A percentile compares a stretch with the other conserved stretches of the same genome.
Evolutionary conservation across 1,284 basidiomycete species (phyloP).

Genomic region (Thecaphora thlaspeos): DNA sequence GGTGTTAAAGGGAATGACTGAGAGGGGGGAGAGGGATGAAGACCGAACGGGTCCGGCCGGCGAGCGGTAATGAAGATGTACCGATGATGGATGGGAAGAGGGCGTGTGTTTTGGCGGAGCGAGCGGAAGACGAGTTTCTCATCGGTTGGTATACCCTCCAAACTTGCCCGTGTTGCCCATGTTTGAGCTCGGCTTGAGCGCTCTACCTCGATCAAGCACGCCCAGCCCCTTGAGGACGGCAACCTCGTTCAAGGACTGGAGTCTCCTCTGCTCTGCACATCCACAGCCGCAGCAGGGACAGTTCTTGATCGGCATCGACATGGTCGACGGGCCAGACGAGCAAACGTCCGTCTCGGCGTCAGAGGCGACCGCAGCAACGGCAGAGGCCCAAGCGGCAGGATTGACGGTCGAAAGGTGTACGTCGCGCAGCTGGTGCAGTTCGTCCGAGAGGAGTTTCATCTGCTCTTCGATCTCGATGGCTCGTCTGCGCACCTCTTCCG

Average conservation of each 20-base stretch:
- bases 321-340: no score
- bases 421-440: constrained; percentile 28
- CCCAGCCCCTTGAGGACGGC: constrained; percentile 42
- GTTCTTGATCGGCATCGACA: constrained; percentile 3
- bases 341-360: not conserved
- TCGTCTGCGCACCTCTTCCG: constrained; percentile 24
- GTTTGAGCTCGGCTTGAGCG: constrained; percentile 31
- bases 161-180: constrained; percentile 36
- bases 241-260: constrained; percentile 43
- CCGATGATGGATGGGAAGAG: no score
- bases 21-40: no score
- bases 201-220: constrained; percentile 37
- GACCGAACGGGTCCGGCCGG: no score
- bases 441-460: constrained; percentile 30
- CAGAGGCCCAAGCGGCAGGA: not conserved
- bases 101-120: no score
- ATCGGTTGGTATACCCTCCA: constrained; percentile 38
- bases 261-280: constrained; percentile 37
- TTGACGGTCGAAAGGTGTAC: constrained; percentile 4
- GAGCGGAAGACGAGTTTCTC: no score
- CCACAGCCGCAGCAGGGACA: constrained; percentile 38
- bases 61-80: no score
- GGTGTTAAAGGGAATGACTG: no score
- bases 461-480: constrained; percentile 35
- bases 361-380: not conserved